Conservation (phyloP, 2,329 filamentous ascomycete species). For the Madurella mycetomatis region DNA sequence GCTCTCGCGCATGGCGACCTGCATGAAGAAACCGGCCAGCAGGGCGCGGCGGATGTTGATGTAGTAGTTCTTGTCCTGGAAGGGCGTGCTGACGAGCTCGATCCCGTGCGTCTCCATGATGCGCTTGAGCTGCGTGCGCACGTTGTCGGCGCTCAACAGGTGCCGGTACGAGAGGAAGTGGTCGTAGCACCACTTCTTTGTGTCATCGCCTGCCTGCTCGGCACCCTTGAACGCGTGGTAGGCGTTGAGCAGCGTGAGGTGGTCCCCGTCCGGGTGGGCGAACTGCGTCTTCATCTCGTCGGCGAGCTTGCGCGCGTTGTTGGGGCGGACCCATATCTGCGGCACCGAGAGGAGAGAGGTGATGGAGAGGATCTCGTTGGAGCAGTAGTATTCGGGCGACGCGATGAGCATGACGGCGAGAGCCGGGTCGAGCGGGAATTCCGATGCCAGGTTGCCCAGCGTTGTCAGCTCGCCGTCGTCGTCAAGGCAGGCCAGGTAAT, state of each 20-base stretch:
- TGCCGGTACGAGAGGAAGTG: conserved; percentile 90
- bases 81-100: conserved; percentile 81
- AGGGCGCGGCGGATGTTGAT: conserved; percentile 92
- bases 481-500: conserved; percentile 93
- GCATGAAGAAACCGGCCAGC: conserved; percentile 98
- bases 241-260: conserved; percentile 92
- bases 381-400: conserved; percentile 97
- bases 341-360: conserved; percentile 92
- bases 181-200: conserved; percentile 92
- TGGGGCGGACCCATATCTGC: conserved; percentile 86
- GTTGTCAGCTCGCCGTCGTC: conserved; percentile 91
- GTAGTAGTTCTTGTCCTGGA: conserved; percentile 96
- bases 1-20: conserved; percentile 90
- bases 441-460: conserved; percentile 81
- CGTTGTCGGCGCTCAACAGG: conserved; percentile 88
- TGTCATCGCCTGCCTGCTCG: conserved; percentile 61
- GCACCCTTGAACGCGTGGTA: conserved; percentile 93
- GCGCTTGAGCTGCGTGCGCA: conserved; percentile 82
- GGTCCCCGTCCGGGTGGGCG: conserved; percentile 87
- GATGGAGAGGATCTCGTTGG: conserved; percentile 94
- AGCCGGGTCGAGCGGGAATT: conserved; percentile 91
- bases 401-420: conserved; percentile 97
- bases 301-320: conserved; percentile 78
- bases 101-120: conserved; percentile 94
- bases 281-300: conserved; percentile 98